These are phyloP conservation scores for Abrus pulchellus DNA, from an alignment of 306 rosid species.

Conservation along the genomic window DNA sequence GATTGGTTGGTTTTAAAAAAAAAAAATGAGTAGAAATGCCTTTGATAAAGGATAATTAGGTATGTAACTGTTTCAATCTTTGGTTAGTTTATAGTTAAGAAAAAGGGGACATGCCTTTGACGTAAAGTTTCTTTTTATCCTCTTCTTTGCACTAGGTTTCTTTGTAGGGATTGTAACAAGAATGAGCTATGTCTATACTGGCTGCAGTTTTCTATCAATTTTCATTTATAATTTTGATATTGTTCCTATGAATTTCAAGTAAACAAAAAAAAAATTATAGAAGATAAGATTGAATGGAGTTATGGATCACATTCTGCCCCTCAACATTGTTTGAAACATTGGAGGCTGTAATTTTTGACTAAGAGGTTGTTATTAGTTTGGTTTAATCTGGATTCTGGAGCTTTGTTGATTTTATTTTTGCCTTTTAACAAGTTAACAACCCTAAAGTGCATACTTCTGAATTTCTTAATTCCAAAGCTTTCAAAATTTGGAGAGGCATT, in stretches of 20 bases:
- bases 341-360: not conserved
- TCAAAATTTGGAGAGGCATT: slow-evolving; percentile 27
- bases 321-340: slow-evolving; percentile 2
- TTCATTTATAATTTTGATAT: not conserved
- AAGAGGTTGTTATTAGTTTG: slow-evolving; percentile 13
- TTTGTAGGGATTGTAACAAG: slow-evolving; percentile 2
- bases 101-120: not conserved
- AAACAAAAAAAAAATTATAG: slow-evolving; percentile 1
- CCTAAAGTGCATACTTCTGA: slow-evolving; percentile 12
- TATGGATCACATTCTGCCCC: not conserved
- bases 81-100: slow-evolving; percentile 28
- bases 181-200: slow-evolving; percentile 2
- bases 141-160: slow-evolving; percentile 9
- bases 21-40: too few relatives aligned
- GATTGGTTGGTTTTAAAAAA: not conserved
- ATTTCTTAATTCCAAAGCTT: not conserved
- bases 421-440: not conserved
- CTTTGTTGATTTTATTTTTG: not conserved
- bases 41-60: slow-evolving; percentile 6
- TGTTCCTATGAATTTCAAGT: not conserved
- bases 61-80: slow-evolving; percentile 14
- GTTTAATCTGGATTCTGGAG: slow-evolving; percentile 12
- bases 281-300: slow-evolving; percentile 28
- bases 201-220: slow-evolving; percentile 5
- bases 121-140: not conserved